Conservation (phyloP, 495 filamentous ascomycete species). For the Acidomyces sp. region DNA sequence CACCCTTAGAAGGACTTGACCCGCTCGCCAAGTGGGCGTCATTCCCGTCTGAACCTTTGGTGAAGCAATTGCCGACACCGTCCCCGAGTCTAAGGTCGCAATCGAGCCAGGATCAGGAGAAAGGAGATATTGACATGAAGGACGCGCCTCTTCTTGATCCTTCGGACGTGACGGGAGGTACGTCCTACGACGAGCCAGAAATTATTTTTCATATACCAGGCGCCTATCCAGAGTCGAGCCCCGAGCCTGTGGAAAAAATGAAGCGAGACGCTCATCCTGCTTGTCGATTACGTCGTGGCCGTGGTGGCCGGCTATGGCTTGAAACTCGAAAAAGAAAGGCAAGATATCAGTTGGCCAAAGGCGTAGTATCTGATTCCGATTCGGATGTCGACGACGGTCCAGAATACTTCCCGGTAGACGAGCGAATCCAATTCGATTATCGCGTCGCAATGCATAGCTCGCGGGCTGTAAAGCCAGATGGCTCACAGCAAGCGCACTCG, state of each 20-base stretch:
- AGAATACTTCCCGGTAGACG: slow-evolving; percentile 9
- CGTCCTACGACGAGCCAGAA: slow-evolving; percentile 1
- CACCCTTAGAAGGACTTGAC: slow-evolving; percentile 45
- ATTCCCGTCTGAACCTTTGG: slow-evolving; percentile 33
- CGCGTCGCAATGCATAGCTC: slow-evolving; percentile 8
- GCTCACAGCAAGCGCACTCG: slow-evolving; percentile 1
- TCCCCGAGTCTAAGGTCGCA: slow-evolving; percentile 17
- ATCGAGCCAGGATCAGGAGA: slow-evolving; percentile 1
- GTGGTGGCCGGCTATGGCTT: slow-evolving; percentile 16
- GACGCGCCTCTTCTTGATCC: slow-evolving; percentile 2
- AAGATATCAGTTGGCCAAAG: slow-evolving; percentile 4
- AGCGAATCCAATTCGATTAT: slow-evolving; percentile 13
- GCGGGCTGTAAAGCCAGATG: slow-evolving; percentile 5
- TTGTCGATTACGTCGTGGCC: slow-evolving; percentile 16
- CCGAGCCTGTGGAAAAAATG: not conserved
- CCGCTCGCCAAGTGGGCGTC: slow-evolving; percentile 47
- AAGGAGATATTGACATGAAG: slow-evolving; percentile 15
- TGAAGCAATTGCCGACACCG: slow-evolving; percentile 14
- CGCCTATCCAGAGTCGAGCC: slow-evolving; percentile 8
- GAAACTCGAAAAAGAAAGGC: slow-evolving; percentile 6
- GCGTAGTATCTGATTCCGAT: slow-evolving; percentile 18
- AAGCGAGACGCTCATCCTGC: slow-evolving; percentile 8
- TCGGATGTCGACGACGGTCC: slow-evolving; percentile 14
- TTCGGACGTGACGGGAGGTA: slow-evolving; percentile 2
- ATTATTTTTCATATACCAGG: slow-evolving; percentile 14